These are phyloP conservation scores for Biancaea sappan DNA, from an alignment of 306 rosid species.

Conservation along the genomic window DNA sequence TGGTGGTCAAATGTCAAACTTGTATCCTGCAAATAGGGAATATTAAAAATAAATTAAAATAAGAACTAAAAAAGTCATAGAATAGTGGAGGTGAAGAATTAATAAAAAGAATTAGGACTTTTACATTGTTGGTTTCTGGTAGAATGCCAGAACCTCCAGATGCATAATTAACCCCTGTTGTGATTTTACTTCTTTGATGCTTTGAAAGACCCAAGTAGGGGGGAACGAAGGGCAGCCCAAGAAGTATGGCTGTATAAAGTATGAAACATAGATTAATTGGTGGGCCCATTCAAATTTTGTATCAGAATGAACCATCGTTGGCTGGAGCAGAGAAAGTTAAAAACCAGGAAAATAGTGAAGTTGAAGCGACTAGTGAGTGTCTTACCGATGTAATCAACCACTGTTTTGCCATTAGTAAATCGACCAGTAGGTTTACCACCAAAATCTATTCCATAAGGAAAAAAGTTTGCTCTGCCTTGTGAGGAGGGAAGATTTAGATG, in stretches of 20 bases:
- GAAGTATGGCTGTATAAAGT: conserved; percentile 32
- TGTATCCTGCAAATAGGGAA: background rate
- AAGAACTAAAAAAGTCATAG: background rate
- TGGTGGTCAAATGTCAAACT: conserved; percentile 32
- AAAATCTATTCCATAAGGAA: conserved; percentile 49
- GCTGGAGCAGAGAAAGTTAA: background rate
- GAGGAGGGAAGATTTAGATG: background rate
- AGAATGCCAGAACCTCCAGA: conserved; percentile 42
- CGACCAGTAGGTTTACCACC: conserved; percentile 41
- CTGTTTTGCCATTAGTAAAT: conserved; percentile 42
- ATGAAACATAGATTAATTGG: background rate
- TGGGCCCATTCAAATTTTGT: background rate
- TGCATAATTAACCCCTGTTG: conserved; percentile 42
- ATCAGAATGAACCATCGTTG: conserved; percentile 3
- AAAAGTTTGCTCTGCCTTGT: background rate
- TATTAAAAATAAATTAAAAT: background rate
- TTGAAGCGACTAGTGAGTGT: background rate
- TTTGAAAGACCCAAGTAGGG: conserved; percentile 42
- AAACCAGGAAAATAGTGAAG: background rate
- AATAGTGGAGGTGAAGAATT: background rate
- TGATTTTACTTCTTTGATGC: conserved; percentile 27
- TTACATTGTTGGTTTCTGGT: conserved; percentile 31
- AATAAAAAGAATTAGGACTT: background rate
- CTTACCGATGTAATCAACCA: conserved; percentile 48
- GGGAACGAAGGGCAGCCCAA: conserved; percentile 41